Evolutionary conservation across 2,329 filamentous ascomycete species (phyloP).

Genomic region (Lasiodiplodia sp.): DNA sequence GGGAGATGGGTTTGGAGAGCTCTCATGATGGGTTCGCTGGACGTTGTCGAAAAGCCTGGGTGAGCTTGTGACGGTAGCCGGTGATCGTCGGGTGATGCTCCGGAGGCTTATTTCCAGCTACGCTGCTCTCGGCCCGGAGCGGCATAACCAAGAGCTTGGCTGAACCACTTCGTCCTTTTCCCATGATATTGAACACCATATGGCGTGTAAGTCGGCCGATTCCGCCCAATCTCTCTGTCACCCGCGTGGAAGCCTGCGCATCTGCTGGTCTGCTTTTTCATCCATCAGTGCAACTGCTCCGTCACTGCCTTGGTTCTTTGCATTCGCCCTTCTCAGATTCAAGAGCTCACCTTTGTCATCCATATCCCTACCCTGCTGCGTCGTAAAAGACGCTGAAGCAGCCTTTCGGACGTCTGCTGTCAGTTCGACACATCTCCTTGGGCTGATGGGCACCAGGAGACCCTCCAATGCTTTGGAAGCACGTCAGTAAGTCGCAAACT

Average conservation of each 20-base stretch:
- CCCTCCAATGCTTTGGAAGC: not conserved
- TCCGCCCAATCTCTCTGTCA: not conserved
- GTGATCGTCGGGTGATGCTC: conserved; percentile 9
- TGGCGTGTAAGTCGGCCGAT: not conserved
- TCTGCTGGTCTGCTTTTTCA: not conserved
- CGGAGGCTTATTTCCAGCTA: not conserved
- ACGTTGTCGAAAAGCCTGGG: not conserved
- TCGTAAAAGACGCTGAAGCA: not conserved
- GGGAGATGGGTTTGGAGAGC: not conserved
- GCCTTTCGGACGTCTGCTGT: too few relatives aligned
- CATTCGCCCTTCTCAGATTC: not conserved
- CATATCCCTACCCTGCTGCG: not conserved
- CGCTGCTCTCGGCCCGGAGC: conserved; percentile 15
- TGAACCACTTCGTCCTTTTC: not conserved
- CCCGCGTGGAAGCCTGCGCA: not conserved
- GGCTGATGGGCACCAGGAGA: not conserved
- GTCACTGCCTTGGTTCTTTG: not conserved
- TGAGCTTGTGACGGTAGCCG: conserved; percentile 13
- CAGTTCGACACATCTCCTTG: not conserved
- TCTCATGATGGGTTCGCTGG: conserved; percentile 9
- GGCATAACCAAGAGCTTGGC: not conserved
- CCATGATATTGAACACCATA: not conserved
- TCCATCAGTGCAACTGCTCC: not conserved
- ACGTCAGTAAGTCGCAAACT: not conserved
- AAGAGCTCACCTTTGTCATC: not conserved